These are phyloP conservation scores for Aspergillus candidus DNA, from an alignment of 2,329 filamentous ascomycete genomes.

Conservation along the genomic window DNA sequence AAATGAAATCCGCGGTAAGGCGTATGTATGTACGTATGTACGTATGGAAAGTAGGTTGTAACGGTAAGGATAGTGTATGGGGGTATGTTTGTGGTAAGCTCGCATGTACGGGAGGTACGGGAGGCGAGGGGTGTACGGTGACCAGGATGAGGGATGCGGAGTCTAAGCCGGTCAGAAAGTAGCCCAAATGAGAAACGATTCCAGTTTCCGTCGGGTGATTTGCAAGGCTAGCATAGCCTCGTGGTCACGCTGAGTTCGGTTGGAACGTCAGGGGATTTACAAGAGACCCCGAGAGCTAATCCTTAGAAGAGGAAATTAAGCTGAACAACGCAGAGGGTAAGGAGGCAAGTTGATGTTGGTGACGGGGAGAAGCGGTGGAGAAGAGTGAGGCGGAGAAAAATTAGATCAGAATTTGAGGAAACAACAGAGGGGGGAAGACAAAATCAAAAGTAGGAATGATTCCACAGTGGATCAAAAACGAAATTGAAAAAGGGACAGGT, in stretches of 20 bases:
- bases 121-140: conserved; percentile 11
- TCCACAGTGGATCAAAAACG: neutral
- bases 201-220: conserved; percentile 27
- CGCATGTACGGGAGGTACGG: neutral
- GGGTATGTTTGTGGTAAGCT: neutral
- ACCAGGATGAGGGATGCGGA: conserved; percentile 23
- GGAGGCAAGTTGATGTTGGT: neutral
- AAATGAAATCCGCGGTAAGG: too few relatives aligned
- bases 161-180: conserved; percentile 16
- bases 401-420: neutral
- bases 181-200: conserved; percentile 22
- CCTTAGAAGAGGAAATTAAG: neutral
- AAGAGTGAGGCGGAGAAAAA: neutral
- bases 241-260: conserved; percentile 20
- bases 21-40: conserved; percentile 1
- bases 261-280: neutral
- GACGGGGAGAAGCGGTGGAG: neutral
- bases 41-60: conserved; percentile 3
- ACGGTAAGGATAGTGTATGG: conserved; percentile 4
- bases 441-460: neutral
- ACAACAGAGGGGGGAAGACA: neutral
- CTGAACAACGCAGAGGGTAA: conserved; percentile 1
- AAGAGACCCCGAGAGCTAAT: neutral
- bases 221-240: conserved; percentile 30
- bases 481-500: neutral